Base-by-base conservation (phyloP, 306 rosid species). In the Neltuma alba region DNA sequence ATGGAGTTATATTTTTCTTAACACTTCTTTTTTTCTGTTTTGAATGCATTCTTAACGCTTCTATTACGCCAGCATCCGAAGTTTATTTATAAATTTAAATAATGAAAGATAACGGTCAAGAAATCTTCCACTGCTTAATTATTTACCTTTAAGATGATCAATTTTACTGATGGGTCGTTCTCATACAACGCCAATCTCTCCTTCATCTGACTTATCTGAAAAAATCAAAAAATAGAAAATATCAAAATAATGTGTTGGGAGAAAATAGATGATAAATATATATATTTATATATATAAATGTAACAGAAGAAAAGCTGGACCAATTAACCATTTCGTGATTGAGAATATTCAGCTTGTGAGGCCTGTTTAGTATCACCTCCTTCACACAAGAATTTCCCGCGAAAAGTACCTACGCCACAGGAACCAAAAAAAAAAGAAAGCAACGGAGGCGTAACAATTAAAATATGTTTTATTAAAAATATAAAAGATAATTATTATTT, bases 91-190 rank as follows among this genome's bases (percentile, higher is more conserved):
- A n/a, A 16, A 47, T 15, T 47, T 42, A 42, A 42, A 42, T 42
- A 42, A 42, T 42, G 48, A 42, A 42, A 10, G 48, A 10, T 42
- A 9, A 13, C 3, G 48, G 48, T 42, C 48, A 42, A 8, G n/a
- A 5, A 48, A 3, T 48, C 2, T 48, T 48, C 55, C 7, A 52
- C 5, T 8, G 14, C 31, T 23, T 15, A 2, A 9, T n/a, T n/a
- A n/a, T n/a, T 55, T 78, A 82, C 86, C 79, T 83, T 83, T 14
- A 83, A 52, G 7, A 78, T 78, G 28, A 78, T 54, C 44, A 83
- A 57, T 65, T 72, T 52, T 21, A 83, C 36, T 1, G 45, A 52
- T 41, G 79, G 30, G 36, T 78, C 79, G 16, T 54, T 72, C 72
- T 83, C 86, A 77, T 72, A 72, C 36, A 77, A 30, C 9, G 41